Percentiles rank a stretch among this genome's conserved stretches.
Evolutionary conservation across 805 yeast species (phyloP).

Genomic region (Yarrowia sp.): DNA sequence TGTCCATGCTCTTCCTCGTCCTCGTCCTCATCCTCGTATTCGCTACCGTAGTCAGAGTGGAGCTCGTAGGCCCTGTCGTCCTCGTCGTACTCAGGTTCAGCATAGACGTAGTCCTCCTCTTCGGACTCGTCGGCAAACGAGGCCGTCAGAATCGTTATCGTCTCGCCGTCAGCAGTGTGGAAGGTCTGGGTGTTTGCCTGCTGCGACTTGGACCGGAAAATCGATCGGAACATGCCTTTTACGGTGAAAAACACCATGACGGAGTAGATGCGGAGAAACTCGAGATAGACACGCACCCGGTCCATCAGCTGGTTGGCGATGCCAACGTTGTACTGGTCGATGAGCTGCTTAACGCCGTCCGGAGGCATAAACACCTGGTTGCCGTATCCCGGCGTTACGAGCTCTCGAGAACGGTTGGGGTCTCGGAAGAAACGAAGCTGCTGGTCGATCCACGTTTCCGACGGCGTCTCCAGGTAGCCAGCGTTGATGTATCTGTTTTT

Average conservation of each 20-base stretch:
- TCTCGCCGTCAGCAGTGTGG: conserved; percentile 3
- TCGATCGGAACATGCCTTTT: neutral
- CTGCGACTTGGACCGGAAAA: neutral
- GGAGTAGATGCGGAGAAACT: neutral
- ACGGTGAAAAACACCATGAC: neutral
- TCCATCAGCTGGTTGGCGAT: conserved; percentile 5
- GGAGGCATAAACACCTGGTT: conserved; percentile 23
- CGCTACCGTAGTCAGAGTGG: conserved; percentile 2
- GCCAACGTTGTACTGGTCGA: conserved; percentile 15
- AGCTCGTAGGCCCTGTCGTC: neutral
- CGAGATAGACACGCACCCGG: neutral
- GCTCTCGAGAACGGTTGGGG: neutral
- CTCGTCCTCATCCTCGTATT: neutral
- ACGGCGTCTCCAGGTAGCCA: conserved; percentile 2
- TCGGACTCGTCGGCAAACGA: conserved; percentile 6
- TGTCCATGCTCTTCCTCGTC: neutral
- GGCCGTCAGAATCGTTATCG: conserved; percentile 6
- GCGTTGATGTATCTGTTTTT: conserved; percentile 21
- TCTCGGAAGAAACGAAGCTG: neutral
- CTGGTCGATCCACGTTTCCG: conserved; percentile 18
- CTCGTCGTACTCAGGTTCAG: conserved; percentile 1
- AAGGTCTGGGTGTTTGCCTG: neutral
- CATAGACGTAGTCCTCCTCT: neutral
- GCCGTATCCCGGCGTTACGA: neutral
- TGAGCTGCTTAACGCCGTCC: conserved; percentile 1